These are phyloP conservation scores for Cladorrhinum sp. DNA, from an alignment of 2,329 filamentous ascomycete species.

Conservation along the genomic window DNA sequence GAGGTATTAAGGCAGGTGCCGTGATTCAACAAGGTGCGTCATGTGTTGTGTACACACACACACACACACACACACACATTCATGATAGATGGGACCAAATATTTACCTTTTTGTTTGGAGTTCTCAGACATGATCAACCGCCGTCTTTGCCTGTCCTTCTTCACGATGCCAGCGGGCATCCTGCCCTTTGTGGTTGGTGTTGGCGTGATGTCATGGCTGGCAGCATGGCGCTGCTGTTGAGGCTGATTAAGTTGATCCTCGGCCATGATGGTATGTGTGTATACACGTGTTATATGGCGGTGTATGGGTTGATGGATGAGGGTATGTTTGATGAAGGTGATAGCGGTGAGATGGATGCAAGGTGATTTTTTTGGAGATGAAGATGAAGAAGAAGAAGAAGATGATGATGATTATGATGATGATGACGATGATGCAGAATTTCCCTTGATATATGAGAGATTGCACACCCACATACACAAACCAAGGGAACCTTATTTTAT, in stretches of 20 bases:
- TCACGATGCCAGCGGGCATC: neutral
- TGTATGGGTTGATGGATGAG: neutral
- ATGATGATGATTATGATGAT: no score
- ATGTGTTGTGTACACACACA: neutral
- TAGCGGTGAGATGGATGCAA: neutral
- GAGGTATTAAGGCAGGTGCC: neutral
- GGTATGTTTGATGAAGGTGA: neutral
- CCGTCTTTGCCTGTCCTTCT: neutral
- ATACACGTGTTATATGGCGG: neutral
- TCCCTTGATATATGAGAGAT: no score
- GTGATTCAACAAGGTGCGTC: neutral
- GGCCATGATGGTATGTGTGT: neutral
- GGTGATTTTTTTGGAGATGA: no score
- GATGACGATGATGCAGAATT: no score
- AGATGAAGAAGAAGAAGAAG: no score
- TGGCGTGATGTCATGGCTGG: neutral
- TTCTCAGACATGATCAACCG: neutral
- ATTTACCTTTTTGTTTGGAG: constrained; percentile 1
- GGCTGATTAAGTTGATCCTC: neutral
- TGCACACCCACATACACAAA: no score
- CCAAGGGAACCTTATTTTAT: no score
- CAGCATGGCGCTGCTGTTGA: neutral
- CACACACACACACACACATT: no score
- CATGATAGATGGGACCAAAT: neutral
- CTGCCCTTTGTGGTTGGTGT: neutral